phyloP scores from a whole-genome alignment of 1,284 basidiomycete species.

The Malassezia restricta region DNA sequence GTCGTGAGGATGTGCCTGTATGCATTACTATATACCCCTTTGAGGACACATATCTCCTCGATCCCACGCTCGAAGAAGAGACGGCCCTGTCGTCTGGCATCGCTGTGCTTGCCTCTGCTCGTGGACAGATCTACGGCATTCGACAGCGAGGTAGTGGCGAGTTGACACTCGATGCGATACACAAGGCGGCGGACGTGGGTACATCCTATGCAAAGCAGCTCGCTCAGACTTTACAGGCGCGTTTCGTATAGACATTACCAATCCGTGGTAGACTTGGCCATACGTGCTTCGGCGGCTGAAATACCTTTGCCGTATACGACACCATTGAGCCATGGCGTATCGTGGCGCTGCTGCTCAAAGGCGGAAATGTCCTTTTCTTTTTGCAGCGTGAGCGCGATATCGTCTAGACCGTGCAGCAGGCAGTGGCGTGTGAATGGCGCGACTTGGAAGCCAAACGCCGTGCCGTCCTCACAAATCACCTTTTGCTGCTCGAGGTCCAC shows the following conservation, averaged over 20 bases:
- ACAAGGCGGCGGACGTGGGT: conserved; percentile 11
- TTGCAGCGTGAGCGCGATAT: conserved; percentile 39
- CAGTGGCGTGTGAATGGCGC: conserved; percentile 36
- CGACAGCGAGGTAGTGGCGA: conserved; percentile 8
- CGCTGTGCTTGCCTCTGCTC: conserved; percentile 23
- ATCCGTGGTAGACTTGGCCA: conserved; percentile 24
- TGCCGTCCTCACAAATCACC: conserved; percentile 30
- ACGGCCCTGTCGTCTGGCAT: conserved; percentile 21
- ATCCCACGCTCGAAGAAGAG: conserved; percentile 33
- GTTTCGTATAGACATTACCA: conserved; percentile 19
- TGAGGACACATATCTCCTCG: conserved; percentile 25
- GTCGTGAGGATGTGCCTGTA: conserved; percentile 28
- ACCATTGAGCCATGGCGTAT: conserved; percentile 40
- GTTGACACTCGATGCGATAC: neutral
- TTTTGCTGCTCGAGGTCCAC: conserved; percentile 35
- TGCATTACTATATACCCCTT: conserved; percentile 30
- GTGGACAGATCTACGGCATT: conserved; percentile 11
- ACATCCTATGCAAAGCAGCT: conserved; percentile 10
- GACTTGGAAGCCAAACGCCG: conserved; percentile 29
- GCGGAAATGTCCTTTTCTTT: conserved; percentile 26
- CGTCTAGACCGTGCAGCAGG: conserved; percentile 39
- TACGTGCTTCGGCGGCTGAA: conserved; percentile 19
- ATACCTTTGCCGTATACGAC: conserved; percentile 23
- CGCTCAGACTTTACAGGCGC: neutral
- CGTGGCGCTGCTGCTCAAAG: conserved; percentile 27